Evolutionary conservation across 345 rosid species (phyloP), one percentile per base, ranked within the genome.

Genomic region (Kernera saxatilis): DNA sequence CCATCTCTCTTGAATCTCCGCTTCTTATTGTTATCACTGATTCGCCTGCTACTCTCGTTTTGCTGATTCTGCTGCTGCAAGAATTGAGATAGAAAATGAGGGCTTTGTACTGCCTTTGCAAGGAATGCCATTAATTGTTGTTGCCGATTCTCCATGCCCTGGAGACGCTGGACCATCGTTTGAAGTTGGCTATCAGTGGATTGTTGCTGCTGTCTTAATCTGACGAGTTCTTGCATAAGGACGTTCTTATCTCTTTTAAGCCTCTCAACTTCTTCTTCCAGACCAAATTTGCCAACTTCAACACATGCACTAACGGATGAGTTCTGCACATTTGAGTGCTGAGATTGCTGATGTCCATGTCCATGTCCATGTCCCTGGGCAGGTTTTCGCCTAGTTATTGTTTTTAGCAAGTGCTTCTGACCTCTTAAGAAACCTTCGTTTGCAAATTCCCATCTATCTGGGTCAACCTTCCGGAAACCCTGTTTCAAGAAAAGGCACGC

Each of bases 401-500:
- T 80, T 64, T 73, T 85, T 21, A 94, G 87, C 74, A 89, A 73
- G 79, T 91, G 97, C 63, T 89, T 94, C 77, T 91, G 97, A 64
- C 98, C 99, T 81, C 90, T 84, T 78, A 94, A 74, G 74, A 94
- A 94, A 17, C 96, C 89, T 82, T 93, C 97, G 48, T 91, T 93
- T 1, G 97, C 97, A 70, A 93, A 93, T 77, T 93, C 97, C 97
- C 98, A 93, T 55, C 91, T 85, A 74, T 93, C 98, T 0, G 97
- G 97, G 82, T 93, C 98, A 82, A 94, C 93, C 77, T 94, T 94
- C 41, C 97, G 82, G 69, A 94, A 94, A 45, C 99, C 99, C 99
- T 94, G 89, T 76, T 61, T 39, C 54, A 55, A 48, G 64, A 46
- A 61, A 70, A 58, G 39, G 39, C 36, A 22, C 6, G 19, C 3